Base-by-base conservation (phyloP, 257 asterid species). In the Leonotis leonurus region DNA sequence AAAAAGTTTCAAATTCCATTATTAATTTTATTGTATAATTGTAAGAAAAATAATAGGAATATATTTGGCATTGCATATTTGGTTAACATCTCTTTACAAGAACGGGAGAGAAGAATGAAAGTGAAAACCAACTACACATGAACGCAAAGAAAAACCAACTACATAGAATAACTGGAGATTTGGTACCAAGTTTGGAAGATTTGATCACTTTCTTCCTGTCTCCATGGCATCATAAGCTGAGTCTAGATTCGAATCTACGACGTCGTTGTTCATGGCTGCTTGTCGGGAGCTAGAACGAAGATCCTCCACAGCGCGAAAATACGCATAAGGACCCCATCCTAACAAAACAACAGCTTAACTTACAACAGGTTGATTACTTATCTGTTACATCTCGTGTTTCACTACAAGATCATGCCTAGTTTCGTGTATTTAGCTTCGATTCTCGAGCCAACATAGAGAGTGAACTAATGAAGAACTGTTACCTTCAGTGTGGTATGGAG, bases 311-410 rank as follows among this genome's bases (percentile, higher is more conserved):
- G 92, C 97, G 16, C 80, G 87, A 64, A 75, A 73, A 65, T 84
- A 89, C 4, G 95, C 97, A 25, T 84, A 87, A 6, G 94, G 77
- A 13, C 92, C 78, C 85, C 86, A 87, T 64, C 95, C 97, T 89
- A 75, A 52, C 45, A 27, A 20, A 64, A 65, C 32, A 9, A 32
- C 18, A 27, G 25, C 40, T 14, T 1, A 14, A 3, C 49, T n/a
- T 2, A 9, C 6, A 46, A 2, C 8, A 21, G 16, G n/a, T n/a
- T 46, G 6, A 1, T 51, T 11, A 55, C 18, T 1, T 33, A 8
- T 17, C 11, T 13, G 29, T 55, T 32, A 30, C 44, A 18, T 32
- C 29, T 32, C 44, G 22, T 9, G 49, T 56, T 33, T 33, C 61
- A 32, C 29, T 8, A 5, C 45, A 33, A 10, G 22, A 55, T 4